Conservation (phyloP, 2,329 filamentous ascomycete species). For the Cercospora berteroae region DNA sequence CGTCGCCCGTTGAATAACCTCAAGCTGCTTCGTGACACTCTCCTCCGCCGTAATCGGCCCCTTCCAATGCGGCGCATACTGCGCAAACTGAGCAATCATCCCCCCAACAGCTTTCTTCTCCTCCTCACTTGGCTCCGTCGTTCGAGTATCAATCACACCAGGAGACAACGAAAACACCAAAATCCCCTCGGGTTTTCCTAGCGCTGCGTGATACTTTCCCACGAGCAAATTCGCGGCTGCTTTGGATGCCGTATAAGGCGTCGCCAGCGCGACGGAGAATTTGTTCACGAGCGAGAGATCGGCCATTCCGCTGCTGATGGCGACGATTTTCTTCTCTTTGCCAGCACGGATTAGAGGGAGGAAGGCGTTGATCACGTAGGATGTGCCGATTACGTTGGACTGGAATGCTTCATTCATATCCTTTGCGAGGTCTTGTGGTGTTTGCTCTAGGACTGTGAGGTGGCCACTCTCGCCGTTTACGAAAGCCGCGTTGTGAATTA, state of each 20-base stretch:
- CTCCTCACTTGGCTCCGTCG: slow-evolving; percentile 20
- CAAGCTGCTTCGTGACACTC: slow-evolving; percentile 34
- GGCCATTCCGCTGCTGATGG: slow-evolving; percentile 32
- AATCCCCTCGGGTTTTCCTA: slow-evolving; percentile 31
- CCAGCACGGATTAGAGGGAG: slow-evolving; percentile 31
- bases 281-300: slow-evolving; percentile 30
- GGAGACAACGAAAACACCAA: slow-evolving; percentile 32
- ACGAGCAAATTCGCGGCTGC: slow-evolving; percentile 31
- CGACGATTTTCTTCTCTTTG: slow-evolving; percentile 31
- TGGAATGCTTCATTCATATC: slow-evolving; percentile 25
- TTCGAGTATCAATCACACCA: slow-evolving; percentile 31
- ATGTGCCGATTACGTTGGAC: slow-evolving; percentile 32
- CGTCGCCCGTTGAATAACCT: slow-evolving; percentile 41
- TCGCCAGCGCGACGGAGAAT: slow-evolving; percentile 22
- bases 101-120: slow-evolving; percentile 29
- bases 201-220: slow-evolving; percentile 30
- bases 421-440: slow-evolving; percentile 20
- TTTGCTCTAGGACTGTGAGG: slow-evolving; percentile 24
- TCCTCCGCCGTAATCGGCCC: slow-evolving; percentile 31
- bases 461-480: slow-evolving; percentile 17
- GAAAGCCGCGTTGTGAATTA: slow-evolving; percentile 38
- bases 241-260: slow-evolving; percentile 32
- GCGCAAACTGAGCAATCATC: slow-evolving; percentile 38
- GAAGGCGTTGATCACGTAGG: slow-evolving; percentile 31
- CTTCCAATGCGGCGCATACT: slow-evolving; percentile 35